Evolutionary conservation across 2,329 filamentous ascomycete species (phyloP).

Genomic region (Fusarium algeriense): DNA sequence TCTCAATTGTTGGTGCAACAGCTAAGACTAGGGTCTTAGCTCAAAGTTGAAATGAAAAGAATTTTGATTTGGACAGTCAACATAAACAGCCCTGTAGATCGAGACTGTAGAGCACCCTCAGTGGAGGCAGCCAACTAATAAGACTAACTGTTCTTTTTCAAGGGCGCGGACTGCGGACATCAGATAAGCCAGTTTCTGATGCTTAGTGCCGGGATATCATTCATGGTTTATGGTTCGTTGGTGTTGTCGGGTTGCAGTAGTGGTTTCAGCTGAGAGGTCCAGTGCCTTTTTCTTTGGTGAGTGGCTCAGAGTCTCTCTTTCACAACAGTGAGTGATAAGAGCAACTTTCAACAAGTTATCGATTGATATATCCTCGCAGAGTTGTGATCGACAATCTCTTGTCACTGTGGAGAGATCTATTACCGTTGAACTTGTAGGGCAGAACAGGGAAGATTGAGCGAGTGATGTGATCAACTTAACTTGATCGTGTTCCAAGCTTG

Average conservation of each 20-base stretch:
- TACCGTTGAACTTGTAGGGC: slow-evolving; percentile 24
- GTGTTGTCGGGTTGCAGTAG: slow-evolving; percentile 33
- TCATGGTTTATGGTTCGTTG: slow-evolving; percentile 12
- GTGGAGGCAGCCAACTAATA: slow-evolving; percentile 19
- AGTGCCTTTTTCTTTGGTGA: not conserved
- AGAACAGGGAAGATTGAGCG: slow-evolving; percentile 20
- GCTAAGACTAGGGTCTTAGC: slow-evolving; percentile 12
- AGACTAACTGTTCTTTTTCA: slow-evolving; percentile 5
- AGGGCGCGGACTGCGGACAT: not conserved
- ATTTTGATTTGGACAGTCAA: slow-evolving; percentile 16
- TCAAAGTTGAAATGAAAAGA: slow-evolving; percentile 24
- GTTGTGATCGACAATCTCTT: slow-evolving; percentile 30
- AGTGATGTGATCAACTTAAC: slow-evolving; percentile 29
- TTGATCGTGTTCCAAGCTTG: slow-evolving; percentile 36
- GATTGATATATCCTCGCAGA: not conserved
- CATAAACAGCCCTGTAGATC: slow-evolving; percentile 23
- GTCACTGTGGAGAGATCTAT: slow-evolving; percentile 33
- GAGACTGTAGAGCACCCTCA: not conserved
- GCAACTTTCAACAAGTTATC: not conserved
- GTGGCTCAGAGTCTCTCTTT: slow-evolving; percentile 2
- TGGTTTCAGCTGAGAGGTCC: slow-evolving; percentile 33
- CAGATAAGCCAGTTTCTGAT: slow-evolving; percentile 14
- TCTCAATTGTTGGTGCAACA: slow-evolving; percentile 12
- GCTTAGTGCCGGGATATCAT: slow-evolving; percentile 6
- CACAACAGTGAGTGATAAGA: slow-evolving; percentile 5